Evolutionary conservation across 1,284 basidiomycete species (phyloP).

Genomic region (Termitomyces sp.): DNA sequence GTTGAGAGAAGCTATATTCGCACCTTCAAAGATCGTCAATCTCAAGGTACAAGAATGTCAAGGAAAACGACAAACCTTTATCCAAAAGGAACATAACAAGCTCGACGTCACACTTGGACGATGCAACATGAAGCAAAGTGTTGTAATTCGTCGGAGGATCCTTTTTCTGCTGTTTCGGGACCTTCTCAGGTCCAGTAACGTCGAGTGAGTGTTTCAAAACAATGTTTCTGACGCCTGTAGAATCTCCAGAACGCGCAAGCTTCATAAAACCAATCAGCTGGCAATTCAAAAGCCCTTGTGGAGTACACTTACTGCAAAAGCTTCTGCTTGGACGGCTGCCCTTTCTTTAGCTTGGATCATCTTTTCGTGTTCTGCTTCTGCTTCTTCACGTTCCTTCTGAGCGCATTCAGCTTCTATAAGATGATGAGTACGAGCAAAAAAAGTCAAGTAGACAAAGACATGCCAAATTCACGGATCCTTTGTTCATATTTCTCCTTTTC

Average conservation of each 20-base stretch:
- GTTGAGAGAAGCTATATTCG: slow-evolving; percentile 25
- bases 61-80: slow-evolving; percentile 21
- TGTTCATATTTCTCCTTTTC: slow-evolving; percentile 28
- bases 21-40: slow-evolving; percentile 20
- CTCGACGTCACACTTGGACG: slow-evolving; percentile 24
- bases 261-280: slow-evolving; percentile 7
- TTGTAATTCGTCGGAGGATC: slow-evolving; percentile 20
- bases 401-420: slow-evolving; percentile 27
- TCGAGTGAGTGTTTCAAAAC: slow-evolving; percentile 28
- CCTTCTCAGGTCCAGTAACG: slow-evolving; percentile 26
- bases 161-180: slow-evolving; percentile 19
- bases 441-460: slow-evolving; percentile 3
- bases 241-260: slow-evolving; percentile 25
- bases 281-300: neutral
- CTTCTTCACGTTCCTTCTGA: slow-evolving; percentile 25
- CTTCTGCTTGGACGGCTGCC: slow-evolving; percentile 23
- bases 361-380: slow-evolving; percentile 21
- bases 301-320: slow-evolving; percentile 23
- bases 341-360: slow-evolving; percentile 20
- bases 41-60: neutral
- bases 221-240: slow-evolving; percentile 20
- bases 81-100: slow-evolving; percentile 30
- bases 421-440: neutral
- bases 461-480: slow-evolving; percentile 29
- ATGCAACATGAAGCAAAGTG: slow-evolving; percentile 31